Base-by-base conservation (phyloP, 805 yeast species). In the Kodamaea leandrae region DNA sequence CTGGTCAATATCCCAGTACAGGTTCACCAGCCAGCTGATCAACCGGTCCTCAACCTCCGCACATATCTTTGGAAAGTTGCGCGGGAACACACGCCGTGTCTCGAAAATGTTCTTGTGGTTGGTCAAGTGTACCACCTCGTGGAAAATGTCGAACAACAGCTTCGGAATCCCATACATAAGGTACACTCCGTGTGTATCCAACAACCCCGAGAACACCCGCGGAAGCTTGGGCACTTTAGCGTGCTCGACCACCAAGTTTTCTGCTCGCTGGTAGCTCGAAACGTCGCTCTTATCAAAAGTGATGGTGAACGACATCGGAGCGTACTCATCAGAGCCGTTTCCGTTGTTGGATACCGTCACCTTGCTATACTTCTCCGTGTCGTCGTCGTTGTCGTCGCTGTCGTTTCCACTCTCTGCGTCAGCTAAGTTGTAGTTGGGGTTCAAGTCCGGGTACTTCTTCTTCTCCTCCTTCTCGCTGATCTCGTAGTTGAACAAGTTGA, bases 41-140 rank as follows among this genome's bases (percentile, higher is more conserved):
- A 78, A 53, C 26, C 66, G 70, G 41, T 77, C 81, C 45, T 77
- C 80, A 2, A 72, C 50, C 39, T 77, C 81, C 39, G 80, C 76
- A 48, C 82, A 77, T 2, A 76, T 61, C 39, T 67, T 64, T 3
- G 82, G 81, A 51, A 76, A 78, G 48, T 77, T 77, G 30, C 82
- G 58, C 0, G 82, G 82, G 32, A 63, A 66, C 24, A 68, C 63
- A 18, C 67, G 64, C 20, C 55, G 49, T 6, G 46, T 49, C 37
- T 48, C 44, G 50, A 77, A 77, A 45, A 72, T 69, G 43, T 73
- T 68, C 49, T 74, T 71, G 49, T 77, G 80, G 51, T 78, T 78
- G 2, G 82, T 63, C 32, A 77, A 57, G 18, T 64, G 67, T 5
- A 76, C 64, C 2, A 68, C 60, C 44, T 71, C 71, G 45, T 71